Conservation (phyloP, 257 asterid species). For the Solanum clarkiae region DNA sequence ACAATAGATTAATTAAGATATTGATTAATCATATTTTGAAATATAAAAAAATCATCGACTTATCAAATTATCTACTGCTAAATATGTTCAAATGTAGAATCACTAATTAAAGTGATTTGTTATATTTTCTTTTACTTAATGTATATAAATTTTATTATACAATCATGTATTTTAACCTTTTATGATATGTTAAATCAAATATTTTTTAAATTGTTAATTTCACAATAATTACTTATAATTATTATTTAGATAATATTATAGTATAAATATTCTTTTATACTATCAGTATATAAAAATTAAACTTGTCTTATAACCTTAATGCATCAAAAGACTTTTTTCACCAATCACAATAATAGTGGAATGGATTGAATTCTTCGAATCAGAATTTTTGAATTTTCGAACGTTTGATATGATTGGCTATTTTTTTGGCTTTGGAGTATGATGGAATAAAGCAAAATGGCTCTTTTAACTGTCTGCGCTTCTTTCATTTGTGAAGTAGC, state of each 20-base stretch:
- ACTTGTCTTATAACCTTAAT: not conserved
- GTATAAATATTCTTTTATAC: not conserved
- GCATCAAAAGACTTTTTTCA: not conserved
- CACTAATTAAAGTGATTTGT: too few relatives aligned
- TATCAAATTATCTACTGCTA: too few relatives aligned
- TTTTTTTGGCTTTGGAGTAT: too few relatives aligned
- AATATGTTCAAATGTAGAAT: too few relatives aligned
- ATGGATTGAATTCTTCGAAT: not conserved
- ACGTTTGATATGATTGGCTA: rapidly evolving
- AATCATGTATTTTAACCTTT: not conserved
- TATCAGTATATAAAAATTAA: not conserved
- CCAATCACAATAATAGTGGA: too few relatives aligned
- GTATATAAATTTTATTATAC: not conserved
- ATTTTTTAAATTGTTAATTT: not conserved
- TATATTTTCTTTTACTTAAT: not conserved
- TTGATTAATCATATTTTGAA: too few relatives aligned
- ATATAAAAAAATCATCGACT: too few relatives aligned
- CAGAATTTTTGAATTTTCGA: rapidly evolving
- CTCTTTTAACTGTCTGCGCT: too few relatives aligned
- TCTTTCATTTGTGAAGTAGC: too few relatives aligned
- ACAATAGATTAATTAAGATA: too few relatives aligned
- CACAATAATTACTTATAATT: not conserved
- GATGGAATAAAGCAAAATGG: too few relatives aligned
- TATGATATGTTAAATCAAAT: not conserved
- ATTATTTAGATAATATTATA: not conserved